These are phyloP conservation scores for Russula earlei DNA, from an alignment of 768 basidiomycete genomes.

Conservation along the genomic window DNA sequence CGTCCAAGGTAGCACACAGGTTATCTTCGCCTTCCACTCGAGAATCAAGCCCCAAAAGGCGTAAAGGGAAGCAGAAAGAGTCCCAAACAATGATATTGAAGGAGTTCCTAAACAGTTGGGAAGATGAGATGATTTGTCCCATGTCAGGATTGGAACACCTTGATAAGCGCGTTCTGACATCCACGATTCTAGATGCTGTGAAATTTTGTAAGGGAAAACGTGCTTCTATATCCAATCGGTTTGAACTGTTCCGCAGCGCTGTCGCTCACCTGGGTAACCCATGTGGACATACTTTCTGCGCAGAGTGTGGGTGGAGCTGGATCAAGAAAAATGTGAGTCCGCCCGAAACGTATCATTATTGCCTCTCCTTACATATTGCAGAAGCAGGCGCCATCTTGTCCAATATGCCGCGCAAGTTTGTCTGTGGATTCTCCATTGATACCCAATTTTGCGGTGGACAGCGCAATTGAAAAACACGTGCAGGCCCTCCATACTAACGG, in stretches of 20 bases:
- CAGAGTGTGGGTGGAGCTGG: conserved; percentile 58
- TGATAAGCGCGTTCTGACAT: not conserved
- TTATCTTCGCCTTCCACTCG: not conserved
- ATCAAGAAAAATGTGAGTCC: conserved; percentile 40
- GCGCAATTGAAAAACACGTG: conserved; percentile 51
- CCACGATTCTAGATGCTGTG: conserved; percentile 46
- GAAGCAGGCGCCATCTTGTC: conserved; percentile 41
- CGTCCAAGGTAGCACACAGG: conserved; percentile 6
- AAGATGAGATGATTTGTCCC: conserved; percentile 59
- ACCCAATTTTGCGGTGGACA: conserved; percentile 57
- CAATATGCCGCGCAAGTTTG: conserved; percentile 49
- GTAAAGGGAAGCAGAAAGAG: conserved; percentile 39
- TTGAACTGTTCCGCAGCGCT: conserved; percentile 33
- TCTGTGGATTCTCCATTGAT: conserved; percentile 38
- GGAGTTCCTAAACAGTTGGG: conserved; percentile 38
- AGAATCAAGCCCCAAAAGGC: conserved; percentile 18
- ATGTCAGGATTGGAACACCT: conserved; percentile 37
- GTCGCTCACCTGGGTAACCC: conserved; percentile 55
- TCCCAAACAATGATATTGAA: conserved; percentile 21
- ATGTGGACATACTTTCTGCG: conserved; percentile 69
- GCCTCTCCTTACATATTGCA: conserved; percentile 19
- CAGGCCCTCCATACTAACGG: conserved; percentile 37
- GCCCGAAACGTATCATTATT: not conserved
- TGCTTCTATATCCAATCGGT: not conserved
- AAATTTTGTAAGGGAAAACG: conserved; percentile 45